Percentiles rank a stretch among this genome's conserved stretches.
These are phyloP conservation scores for Ophiosphaerella korrae DNA, from an alignment of 2,329 filamentous ascomycete species.

Conservation along the genomic window DNA sequence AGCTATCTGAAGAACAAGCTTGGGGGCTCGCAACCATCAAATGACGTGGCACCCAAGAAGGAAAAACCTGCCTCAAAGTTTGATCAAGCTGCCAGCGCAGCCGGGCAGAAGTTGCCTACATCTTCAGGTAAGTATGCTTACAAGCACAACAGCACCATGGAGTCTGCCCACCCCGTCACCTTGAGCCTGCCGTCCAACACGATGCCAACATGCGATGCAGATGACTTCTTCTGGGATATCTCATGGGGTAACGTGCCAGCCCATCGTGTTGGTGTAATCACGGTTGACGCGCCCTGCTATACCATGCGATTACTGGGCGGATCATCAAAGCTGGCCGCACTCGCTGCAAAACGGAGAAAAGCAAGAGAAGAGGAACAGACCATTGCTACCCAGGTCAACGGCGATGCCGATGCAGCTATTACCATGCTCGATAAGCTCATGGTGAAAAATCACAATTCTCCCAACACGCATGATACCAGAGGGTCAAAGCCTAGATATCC, in stretches of 20 bases:
- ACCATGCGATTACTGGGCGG: conserved; percentile 79
- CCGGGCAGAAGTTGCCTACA: conserved; percentile 46
- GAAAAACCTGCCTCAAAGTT: conserved; percentile 51
- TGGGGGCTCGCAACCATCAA: conserved; percentile 24
- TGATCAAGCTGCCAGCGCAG: conserved; percentile 51
- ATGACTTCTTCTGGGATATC: conserved; percentile 78
- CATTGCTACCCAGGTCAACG: conserved; percentile 14
- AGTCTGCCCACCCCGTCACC: conserved; percentile 21
- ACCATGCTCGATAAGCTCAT: conserved; percentile 53
- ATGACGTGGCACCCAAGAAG: conserved; percentile 40
- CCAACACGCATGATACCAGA: conserved; percentile 1
- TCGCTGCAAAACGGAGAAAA: conserved; percentile 85
- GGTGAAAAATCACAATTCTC: conserved; percentile 27
- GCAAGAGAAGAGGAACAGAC: conserved; percentile 70
- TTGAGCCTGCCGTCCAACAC: conserved; percentile 40
- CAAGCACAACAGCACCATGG: conserved; percentile 14
- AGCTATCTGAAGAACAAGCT: conserved; percentile 72
- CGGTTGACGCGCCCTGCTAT: conserved; percentile 65
- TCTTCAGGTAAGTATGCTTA: conserved; percentile 53
- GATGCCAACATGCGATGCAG: conserved; percentile 36
- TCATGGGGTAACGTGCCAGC: conserved; percentile 80
- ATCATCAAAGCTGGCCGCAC: conserved; percentile 81
- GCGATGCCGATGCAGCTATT: conserved; percentile 43
- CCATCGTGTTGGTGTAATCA: conserved; percentile 65
- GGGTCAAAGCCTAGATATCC: conserved; percentile 30